Conservation (phyloP, 768 basidiomycete genomes). For the Boletus bicolor region DNA sequence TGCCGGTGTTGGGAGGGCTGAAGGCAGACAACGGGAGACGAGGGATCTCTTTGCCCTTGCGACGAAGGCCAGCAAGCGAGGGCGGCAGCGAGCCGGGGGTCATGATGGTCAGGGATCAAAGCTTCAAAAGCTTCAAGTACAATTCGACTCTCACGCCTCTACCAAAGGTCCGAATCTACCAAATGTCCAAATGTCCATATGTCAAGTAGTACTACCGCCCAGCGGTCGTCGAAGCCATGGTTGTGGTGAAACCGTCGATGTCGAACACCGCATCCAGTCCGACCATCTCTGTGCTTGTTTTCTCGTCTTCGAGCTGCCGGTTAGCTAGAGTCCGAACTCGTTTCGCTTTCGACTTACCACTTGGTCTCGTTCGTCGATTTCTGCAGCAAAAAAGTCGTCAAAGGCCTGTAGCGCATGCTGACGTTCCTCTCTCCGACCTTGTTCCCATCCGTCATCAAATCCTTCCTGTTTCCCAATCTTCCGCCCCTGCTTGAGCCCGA, state of each 20-base stretch:
- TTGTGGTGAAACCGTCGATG: not conserved
- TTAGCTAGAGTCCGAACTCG: slow-evolving; percentile 8
- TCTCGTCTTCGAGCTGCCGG: slow-evolving; percentile 14
- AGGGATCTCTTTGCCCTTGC: slow-evolving; percentile 67
- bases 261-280: slow-evolving; percentile 26
- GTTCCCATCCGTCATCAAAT: slow-evolving; percentile 34
- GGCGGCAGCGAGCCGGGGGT: slow-evolving; percentile 14
- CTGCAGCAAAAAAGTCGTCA: slow-evolving; percentile 51
- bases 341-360: slow-evolving; percentile 20
- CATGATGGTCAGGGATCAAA: not conserved
- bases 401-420: slow-evolving; percentile 54
- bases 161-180: not conserved
- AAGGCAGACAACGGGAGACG: slow-evolving; percentile 76
- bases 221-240: slow-evolving; percentile 26
- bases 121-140: not conserved
- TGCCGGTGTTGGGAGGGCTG: slow-evolving; percentile 64
- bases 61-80: slow-evolving; percentile 36
- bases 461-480: slow-evolving; percentile 30
- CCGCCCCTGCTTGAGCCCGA: slow-evolving; percentile 34
- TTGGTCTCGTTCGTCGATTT: slow-evolving; percentile 32
- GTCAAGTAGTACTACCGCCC: slow-evolving; percentile 1
- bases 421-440: slow-evolving; percentile 49
- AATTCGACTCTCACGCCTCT: slow-evolving; percentile 6
- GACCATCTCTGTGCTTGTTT: slow-evolving; percentile 27
- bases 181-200: not conserved